Evolutionary conservation across 371 early-diverging fungal species (phyloP).

Genomic region (Mucor lusitanicus): DNA sequence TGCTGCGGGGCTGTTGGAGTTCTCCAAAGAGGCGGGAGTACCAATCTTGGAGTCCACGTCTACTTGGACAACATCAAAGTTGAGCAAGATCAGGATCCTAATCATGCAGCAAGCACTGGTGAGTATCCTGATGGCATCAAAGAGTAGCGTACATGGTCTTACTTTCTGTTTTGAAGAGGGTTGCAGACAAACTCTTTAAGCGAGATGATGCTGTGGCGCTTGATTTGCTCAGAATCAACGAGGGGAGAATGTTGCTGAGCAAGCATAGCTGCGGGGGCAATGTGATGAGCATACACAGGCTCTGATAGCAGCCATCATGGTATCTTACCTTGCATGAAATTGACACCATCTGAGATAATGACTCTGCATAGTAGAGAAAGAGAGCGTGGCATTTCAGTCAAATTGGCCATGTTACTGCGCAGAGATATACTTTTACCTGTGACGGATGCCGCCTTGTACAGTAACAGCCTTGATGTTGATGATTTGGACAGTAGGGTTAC

Average conservation of each 20-base stretch:
- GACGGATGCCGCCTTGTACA: slow-evolving; percentile 44
- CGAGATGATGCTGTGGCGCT: slow-evolving; percentile 53
- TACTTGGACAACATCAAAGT: slow-evolving; percentile 42
- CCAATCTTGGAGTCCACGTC: slow-evolving; percentile 47
- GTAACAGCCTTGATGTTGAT: slow-evolving; percentile 60
- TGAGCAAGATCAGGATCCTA: slow-evolving; percentile 62
- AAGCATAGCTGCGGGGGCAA: slow-evolving; percentile 59
- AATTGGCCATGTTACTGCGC: background rate
- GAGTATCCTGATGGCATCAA: background rate
- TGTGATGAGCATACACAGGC: background rate
- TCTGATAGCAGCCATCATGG: background rate
- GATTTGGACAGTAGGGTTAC: slow-evolving; percentile 60
- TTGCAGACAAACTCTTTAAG: slow-evolving; percentile 58
- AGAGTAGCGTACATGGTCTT: slow-evolving; percentile 17
- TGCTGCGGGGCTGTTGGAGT: background rate
- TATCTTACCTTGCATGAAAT: slow-evolving; percentile 69
- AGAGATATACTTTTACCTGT: slow-evolving; percentile 46
- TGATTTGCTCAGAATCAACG: slow-evolving; percentile 49
- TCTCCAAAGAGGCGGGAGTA: slow-evolving; percentile 39
- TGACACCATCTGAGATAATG: slow-evolving; percentile 70
- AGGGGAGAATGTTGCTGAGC: slow-evolving; percentile 54
- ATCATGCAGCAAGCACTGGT: background rate
- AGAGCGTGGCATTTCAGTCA: background rate
- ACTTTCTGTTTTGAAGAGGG: slow-evolving; percentile 56
- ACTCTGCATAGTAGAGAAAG: slow-evolving; percentile 36